A percentile compares a stretch with the other conserved stretches of the same genome.
Conservation (phyloP, 116 monocot genomes). For the Phalaenopsis hybrid region DNA sequence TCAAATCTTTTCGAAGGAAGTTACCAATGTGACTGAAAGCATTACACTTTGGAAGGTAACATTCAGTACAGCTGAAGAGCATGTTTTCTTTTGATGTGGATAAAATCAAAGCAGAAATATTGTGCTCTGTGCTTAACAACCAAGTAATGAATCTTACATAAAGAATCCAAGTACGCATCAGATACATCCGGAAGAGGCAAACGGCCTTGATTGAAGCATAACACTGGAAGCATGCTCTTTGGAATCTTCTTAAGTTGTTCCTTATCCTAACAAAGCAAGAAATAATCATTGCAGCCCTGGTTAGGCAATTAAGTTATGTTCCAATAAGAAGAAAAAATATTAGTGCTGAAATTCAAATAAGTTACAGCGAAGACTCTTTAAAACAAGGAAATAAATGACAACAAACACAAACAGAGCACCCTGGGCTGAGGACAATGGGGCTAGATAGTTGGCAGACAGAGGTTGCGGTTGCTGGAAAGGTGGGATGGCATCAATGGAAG, state of each 20-base stretch:
- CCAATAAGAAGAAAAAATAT: background rate
- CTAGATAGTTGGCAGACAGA: too few relatives aligned
- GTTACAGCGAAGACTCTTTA: too few relatives aligned
- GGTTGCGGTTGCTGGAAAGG: too few relatives aligned
- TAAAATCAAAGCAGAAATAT: background rate
- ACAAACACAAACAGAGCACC: background rate
- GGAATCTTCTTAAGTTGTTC: slow-evolving; percentile 33
- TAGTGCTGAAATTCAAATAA: too few relatives aligned
- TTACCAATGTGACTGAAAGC: too few relatives aligned
- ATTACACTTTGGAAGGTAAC: background rate
- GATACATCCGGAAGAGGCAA: slow-evolving; percentile 84
- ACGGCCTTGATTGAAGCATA: slow-evolving; percentile 69
- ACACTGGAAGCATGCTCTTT: slow-evolving; percentile 38
- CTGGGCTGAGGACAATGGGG: too few relatives aligned
- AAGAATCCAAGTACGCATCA: slow-evolving; percentile 37
- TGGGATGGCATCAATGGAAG: too few relatives aligned
- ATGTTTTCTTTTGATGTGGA: background rate
- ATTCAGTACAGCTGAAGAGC: background rate
- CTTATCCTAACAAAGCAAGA: slow-evolving; percentile 30
- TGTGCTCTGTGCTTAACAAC: background rate
- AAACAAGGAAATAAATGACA: too few relatives aligned
- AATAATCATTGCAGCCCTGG: background rate
- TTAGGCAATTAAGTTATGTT: background rate
- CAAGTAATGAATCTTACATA: slow-evolving; percentile 11
- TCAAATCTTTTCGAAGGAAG: too few relatives aligned